Evolutionary conservation across 2,329 filamentous ascomycete species (phyloP).

Genomic region (Colletotrichum graminicola): DNA sequence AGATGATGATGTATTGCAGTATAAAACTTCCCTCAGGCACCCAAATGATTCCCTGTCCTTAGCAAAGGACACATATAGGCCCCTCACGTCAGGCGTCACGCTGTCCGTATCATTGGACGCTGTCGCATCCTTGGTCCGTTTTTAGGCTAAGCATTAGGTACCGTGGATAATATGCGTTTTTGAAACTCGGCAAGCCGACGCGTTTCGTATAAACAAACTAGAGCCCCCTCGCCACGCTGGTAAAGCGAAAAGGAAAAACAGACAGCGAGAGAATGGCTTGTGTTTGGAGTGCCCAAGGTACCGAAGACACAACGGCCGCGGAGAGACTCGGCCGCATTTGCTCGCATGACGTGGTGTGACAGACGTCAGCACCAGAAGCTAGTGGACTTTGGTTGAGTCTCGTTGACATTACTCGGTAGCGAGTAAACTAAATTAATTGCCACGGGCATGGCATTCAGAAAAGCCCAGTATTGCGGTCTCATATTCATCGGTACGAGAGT

Average conservation of each 20-base stretch:
- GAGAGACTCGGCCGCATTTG: constrained; percentile 21
- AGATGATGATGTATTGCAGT: neutral
- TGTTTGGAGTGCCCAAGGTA: neutral
- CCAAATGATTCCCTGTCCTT: neutral
- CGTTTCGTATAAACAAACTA: constrained; percentile 30
- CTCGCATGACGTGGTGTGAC: constrained; percentile 19
- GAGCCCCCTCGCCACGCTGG: neutral
- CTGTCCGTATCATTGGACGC: too few species aligned
- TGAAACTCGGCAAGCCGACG: constrained; percentile 19
- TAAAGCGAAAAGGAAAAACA: neutral
- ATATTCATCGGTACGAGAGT: constrained; percentile 5
- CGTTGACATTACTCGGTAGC: neutral
- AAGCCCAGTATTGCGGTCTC: neutral
- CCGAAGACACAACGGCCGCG: constrained; percentile 25
- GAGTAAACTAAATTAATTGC: neutral
- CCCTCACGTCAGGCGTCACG: too few species aligned
- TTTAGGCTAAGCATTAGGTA: neutral
- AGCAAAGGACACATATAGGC: neutral
- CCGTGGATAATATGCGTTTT: constrained; percentile 25
- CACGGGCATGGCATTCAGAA: neutral
- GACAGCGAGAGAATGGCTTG: neutral
- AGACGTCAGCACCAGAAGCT: neutral
- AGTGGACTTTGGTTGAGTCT: neutral
- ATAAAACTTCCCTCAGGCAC: neutral
- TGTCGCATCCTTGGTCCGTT: neutral